These are phyloP conservation scores for Chalciporus chontae DNA, from an alignment of 768 basidiomycete species.

Conservation along the genomic window DNA sequence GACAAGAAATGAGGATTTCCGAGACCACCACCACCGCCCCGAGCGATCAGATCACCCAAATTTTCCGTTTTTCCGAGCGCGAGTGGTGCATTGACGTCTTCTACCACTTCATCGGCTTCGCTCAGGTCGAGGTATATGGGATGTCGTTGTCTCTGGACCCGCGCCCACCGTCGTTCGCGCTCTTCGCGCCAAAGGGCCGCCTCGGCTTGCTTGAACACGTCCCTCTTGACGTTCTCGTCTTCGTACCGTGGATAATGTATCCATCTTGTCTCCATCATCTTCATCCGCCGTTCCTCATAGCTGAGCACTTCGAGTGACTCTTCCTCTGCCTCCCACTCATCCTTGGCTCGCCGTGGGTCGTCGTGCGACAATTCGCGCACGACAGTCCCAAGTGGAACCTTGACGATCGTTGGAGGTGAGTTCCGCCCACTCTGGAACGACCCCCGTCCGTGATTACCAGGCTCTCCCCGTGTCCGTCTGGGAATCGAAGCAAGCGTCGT, in stretches of 20 bases:
- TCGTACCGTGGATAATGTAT: conserved; percentile 72
- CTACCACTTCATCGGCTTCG: conserved; percentile 39
- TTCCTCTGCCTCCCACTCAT: conserved; percentile 74
- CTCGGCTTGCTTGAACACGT: conserved; percentile 73
- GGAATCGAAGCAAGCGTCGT: conserved; percentile 75
- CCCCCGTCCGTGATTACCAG: conserved; percentile 75
- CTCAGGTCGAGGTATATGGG: conserved; percentile 64
- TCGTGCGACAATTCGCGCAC: conserved; percentile 69
- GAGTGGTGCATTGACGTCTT: conserved; percentile 48
- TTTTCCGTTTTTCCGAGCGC: conserved; percentile 52
- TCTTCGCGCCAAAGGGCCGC: conserved; percentile 56
- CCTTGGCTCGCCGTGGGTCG: conserved; percentile 60
- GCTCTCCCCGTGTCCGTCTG: conserved; percentile 60
- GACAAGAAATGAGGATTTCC: conserved; percentile 88
- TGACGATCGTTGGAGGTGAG: conserved; percentile 68
- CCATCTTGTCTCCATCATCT: conserved; percentile 67
- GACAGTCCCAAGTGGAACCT: conserved; percentile 88
- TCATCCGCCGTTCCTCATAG: conserved; percentile 45
- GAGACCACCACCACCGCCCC: conserved; percentile 76
- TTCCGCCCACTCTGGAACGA: conserved; percentile 83
- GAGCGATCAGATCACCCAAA: conserved; percentile 63
- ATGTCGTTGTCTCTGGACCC: conserved; percentile 38
- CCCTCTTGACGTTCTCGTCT: conserved; percentile 59
- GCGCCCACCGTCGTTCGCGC: conserved; percentile 49
- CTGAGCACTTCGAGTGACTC: conserved; percentile 50